These are phyloP conservation scores for Sphagnum contortum DNA, from an alignment of 225 moss, liverwort and hornwort species.

Conservation along the genomic window DNA sequence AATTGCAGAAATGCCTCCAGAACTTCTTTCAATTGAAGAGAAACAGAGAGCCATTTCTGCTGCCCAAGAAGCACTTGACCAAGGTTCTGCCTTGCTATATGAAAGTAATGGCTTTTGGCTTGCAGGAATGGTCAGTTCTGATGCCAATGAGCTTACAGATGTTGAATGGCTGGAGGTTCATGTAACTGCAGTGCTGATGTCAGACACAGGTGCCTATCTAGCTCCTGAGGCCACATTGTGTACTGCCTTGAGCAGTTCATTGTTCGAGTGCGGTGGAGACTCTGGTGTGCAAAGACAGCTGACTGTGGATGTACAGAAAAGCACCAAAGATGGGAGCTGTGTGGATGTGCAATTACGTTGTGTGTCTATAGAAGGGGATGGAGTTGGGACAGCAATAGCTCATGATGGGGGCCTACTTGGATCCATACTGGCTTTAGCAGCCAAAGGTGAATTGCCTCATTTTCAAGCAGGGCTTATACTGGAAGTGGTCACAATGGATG, in stretches of 20 bases:
- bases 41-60: slow-evolving; percentile 64
- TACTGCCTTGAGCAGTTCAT: slow-evolving; percentile 73
- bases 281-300: slow-evolving; percentile 67
- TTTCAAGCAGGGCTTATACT: slow-evolving; percentile 78
- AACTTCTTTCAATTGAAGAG: slow-evolving; percentile 74
- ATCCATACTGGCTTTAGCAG: slow-evolving; percentile 72
- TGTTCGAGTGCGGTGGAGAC: slow-evolving; percentile 80
- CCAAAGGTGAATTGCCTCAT: slow-evolving; percentile 90
- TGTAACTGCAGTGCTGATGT: slow-evolving; percentile 68
- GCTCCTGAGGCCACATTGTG: slow-evolving; percentile 94
- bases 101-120: slow-evolving; percentile 73
- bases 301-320: slow-evolving; percentile 62
- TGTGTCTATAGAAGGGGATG: slow-evolving; percentile 76
- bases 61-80: slow-evolving; percentile 71
- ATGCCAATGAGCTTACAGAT: slow-evolving; percentile 36
- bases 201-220: slow-evolving; percentile 56
- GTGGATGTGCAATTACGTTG: slow-evolving; percentile 75
- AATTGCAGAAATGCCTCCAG: slow-evolving; percentile 55
- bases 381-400: slow-evolving; percentile 48
- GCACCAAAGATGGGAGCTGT: slow-evolving; percentile 58
- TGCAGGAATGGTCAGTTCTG: slow-evolving; percentile 51
- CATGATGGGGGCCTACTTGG: slow-evolving; percentile 83
- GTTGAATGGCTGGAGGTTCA: slow-evolving; percentile 75
- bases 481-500: slow-evolving; percentile 74
- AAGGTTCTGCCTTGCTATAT: slow-evolving; percentile 56